Conservation (phyloP, 495 filamentous ascomycete genomes). For the Sabuloglossum arenarium region DNA sequence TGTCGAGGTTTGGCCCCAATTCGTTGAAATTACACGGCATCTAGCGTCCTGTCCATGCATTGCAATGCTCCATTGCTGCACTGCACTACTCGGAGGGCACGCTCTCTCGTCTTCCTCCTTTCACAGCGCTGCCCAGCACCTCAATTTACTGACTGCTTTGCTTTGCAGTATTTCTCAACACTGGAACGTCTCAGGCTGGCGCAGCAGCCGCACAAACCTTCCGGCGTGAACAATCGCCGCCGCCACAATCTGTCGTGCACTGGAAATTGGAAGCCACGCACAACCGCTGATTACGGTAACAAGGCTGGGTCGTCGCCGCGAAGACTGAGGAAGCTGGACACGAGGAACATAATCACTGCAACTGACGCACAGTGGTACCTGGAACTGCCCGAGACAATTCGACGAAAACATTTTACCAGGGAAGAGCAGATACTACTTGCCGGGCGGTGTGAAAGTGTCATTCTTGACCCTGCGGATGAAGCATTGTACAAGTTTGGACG, state of each 20-base stretch:
- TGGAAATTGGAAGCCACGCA: neutral
- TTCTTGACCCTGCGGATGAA: conserved; percentile 53
- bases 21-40: neutral
- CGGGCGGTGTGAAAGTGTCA: conserved; percentile 32
- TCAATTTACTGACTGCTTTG: conserved; percentile 2
- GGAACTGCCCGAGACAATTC: conserved; percentile 48
- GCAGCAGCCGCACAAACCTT: conserved; percentile 13
- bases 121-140: neutral
- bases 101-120: neutral
- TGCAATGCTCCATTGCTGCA: too few relatives aligned
- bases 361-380: conserved; percentile 53
- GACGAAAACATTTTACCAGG: conserved; percentile 43
- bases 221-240: neutral
- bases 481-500: conserved; percentile 25
- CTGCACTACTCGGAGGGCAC: neutral
- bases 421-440: conserved; percentile 50
- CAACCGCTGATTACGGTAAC: neutral
- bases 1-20: neutral
- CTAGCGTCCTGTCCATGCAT: neutral
- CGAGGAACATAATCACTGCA: conserved; percentile 12
- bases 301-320: neutral
- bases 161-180: conserved; percentile 41
- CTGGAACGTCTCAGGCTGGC: conserved; percentile 43
- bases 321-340: neutral
- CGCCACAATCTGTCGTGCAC: neutral